These are phyloP conservation scores for Isabelozyma rhagii DNA, from an alignment of 805 yeast species.

Conservation along the genomic window DNA sequence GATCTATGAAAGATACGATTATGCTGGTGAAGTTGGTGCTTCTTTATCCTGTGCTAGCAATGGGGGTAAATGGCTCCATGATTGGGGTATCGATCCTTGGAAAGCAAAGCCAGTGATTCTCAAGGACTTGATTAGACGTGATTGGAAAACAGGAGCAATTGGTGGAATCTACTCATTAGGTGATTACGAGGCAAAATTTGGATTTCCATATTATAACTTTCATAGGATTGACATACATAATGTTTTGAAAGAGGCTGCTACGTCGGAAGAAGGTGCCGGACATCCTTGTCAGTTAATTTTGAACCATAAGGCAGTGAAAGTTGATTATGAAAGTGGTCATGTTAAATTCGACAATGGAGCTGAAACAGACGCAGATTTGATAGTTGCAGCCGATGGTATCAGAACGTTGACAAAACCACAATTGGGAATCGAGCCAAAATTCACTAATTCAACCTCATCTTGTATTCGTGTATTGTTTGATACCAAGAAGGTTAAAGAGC, in stretches of 20 bases:
- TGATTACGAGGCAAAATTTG: slow-evolving; percentile 21
- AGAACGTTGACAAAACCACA: slow-evolving; percentile 17
- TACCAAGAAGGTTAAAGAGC: slow-evolving; percentile 12
- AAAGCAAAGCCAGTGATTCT: slow-evolving; percentile 20
- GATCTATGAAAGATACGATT: slow-evolving; percentile 23
- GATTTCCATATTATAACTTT: slow-evolving; percentile 23
- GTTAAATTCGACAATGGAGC: slow-evolving; percentile 22
- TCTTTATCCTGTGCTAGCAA: slow-evolving; percentile 27
- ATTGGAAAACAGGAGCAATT: slow-evolving; percentile 19
- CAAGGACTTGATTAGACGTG: slow-evolving; percentile 16
- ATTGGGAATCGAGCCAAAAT: slow-evolving; percentile 14
- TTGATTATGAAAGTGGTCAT: slow-evolving; percentile 18
- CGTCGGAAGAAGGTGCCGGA: slow-evolving; percentile 15
- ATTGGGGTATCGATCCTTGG: slow-evolving; percentile 19
- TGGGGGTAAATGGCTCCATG: slow-evolving; percentile 22
- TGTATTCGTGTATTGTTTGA: slow-evolving; percentile 20
- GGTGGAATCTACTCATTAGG: slow-evolving; percentile 19
- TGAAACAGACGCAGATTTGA: slow-evolving; percentile 17
- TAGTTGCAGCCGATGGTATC: slow-evolving; percentile 30
- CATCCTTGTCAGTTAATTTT: slow-evolving; percentile 15
- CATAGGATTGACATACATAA: slow-evolving; percentile 24
- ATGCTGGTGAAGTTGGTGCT: slow-evolving; percentile 28
- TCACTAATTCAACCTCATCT: slow-evolving; percentile 14
- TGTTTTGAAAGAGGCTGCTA: slow-evolving; percentile 15
- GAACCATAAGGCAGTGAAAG: slow-evolving; percentile 14